phyloP scores from a whole-genome alignment of 1,284 basidiomycete genomes.

The Austropuccinia psidii region DNA sequence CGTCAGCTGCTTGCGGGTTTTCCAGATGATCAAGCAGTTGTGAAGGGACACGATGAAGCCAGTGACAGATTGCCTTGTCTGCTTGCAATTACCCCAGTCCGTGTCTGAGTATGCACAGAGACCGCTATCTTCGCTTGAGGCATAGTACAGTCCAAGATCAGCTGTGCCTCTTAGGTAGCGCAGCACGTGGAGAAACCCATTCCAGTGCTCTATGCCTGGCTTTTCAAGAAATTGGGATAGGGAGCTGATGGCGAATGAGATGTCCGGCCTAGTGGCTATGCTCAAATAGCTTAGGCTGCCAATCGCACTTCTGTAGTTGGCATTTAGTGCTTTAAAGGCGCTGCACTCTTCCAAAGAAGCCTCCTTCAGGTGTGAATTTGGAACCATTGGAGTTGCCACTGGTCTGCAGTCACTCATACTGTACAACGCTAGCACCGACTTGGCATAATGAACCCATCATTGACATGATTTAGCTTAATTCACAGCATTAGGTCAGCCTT shows the following conservation, averaged over 20 bases:
- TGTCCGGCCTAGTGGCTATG: not conserved
- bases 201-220: not conserved
- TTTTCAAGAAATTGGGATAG: conserved; percentile 4
- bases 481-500: not conserved
- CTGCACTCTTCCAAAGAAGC: not conserved
- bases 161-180: not conserved
- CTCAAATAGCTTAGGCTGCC: not conserved
- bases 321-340: not conserved
- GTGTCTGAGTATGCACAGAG: too few relatives aligned
- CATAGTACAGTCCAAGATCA: not conserved
- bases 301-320: not conserved
- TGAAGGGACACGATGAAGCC: too few relatives aligned
- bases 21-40: too few relatives aligned
- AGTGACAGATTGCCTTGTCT: too few relatives aligned
- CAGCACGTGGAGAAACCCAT: not conserved
- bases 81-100: too few relatives aligned
- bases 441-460: not conserved
- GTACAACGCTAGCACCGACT: too few relatives aligned
- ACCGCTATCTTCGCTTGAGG: too few relatives aligned
- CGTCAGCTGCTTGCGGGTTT: too few relatives aligned
- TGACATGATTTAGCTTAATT: not conserved
- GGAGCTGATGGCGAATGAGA: not conserved
- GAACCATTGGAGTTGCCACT: too few relatives aligned
- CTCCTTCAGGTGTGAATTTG: too few relatives aligned
- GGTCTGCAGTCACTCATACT: too few relatives aligned